Conservation (phyloP, 2,329 filamentous ascomycete species). For the Xylaria multiplex region DNA sequence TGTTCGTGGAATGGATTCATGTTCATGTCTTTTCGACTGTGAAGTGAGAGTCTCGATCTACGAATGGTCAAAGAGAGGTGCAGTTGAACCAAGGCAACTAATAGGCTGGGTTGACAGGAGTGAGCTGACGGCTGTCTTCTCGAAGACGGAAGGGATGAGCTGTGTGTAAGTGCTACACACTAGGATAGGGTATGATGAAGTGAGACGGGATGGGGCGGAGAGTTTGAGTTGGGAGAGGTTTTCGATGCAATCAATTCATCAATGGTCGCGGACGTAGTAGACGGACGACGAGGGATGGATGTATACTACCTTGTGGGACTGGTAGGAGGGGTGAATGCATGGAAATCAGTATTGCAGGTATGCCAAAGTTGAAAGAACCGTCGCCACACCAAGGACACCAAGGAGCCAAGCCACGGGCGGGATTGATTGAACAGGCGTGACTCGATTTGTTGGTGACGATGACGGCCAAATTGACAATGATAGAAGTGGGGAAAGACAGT, state of each 20-base stretch:
- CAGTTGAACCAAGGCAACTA: background rate
- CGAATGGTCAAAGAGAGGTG: background rate
- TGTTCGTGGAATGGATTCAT: slow-evolving; percentile 26
- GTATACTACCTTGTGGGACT: too few species aligned
- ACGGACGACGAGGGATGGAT: too few species aligned
- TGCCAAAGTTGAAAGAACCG: too few species aligned
- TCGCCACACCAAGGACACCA: background rate
- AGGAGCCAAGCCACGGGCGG: slow-evolving; percentile 17
- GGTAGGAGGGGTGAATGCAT: too few species aligned
- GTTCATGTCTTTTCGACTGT: slow-evolving; percentile 14
- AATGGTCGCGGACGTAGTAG: too few species aligned
- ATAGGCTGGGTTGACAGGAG: background rate
- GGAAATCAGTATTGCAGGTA: too few species aligned
- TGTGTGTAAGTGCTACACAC: background rate
- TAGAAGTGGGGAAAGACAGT: background rate
- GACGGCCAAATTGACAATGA: background rate
- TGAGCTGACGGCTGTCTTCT: background rate
- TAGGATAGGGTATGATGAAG: background rate
- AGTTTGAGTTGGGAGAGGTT: too few species aligned
- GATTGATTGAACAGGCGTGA: slow-evolving; percentile 7
- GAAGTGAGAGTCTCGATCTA: background rate
- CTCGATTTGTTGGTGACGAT: background rate
- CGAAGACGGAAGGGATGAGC: background rate
- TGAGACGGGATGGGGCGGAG: too few species aligned
- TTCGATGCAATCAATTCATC: too few species aligned